These are phyloP conservation scores for Dentipellis sp. DNA, from an alignment of 768 basidiomycete genomes.

Conservation along the genomic window DNA sequence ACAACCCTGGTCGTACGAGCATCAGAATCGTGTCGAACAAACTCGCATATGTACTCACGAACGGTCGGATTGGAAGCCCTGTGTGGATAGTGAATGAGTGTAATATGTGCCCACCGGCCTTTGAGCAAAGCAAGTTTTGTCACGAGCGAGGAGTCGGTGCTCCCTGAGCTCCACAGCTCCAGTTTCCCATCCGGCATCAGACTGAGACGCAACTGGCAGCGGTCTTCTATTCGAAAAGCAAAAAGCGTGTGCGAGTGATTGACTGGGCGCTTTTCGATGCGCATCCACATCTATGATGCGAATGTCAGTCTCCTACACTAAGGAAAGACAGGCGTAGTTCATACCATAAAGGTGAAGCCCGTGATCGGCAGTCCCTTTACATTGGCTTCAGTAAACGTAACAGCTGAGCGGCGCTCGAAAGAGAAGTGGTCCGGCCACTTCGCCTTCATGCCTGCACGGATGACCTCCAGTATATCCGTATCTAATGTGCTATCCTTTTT, in stretches of 20 bases:
- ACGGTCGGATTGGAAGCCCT: slow-evolving; percentile 46
- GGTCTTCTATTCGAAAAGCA: slow-evolving; percentile 23
- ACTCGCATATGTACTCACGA: slow-evolving; percentile 37
- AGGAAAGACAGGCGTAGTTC: neutral
- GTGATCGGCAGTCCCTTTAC: slow-evolving; percentile 43
- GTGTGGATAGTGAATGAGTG: slow-evolving; percentile 57
- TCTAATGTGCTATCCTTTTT: slow-evolving; percentile 43
- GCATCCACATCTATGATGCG: slow-evolving; percentile 34
- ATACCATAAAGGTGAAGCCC: slow-evolving; percentile 71
- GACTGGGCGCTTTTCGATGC: slow-evolving; percentile 34
- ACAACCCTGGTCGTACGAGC: slow-evolving; percentile 42
- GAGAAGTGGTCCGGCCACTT: slow-evolving; percentile 77
- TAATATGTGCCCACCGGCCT: slow-evolving; percentile 64
- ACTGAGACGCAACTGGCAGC: slow-evolving; percentile 32
- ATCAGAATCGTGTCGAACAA: neutral
- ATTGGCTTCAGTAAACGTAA: slow-evolving; percentile 40
- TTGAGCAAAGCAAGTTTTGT: slow-evolving; percentile 38
- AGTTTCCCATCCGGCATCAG: slow-evolving; percentile 50
- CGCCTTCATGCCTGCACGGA: slow-evolving; percentile 62
- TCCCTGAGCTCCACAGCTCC: slow-evolving; percentile 33
- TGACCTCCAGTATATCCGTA: slow-evolving; percentile 56
- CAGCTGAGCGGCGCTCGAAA: slow-evolving; percentile 44
- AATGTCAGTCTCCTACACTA: neutral
- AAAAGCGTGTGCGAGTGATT: slow-evolving; percentile 26
- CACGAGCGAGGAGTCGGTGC: slow-evolving; percentile 32